Evolutionary conservation across 352 stramenopile species (phyloP), one percentile per base, ranked within the genome.

Genomic region (Pythium sukuiense): DNA sequence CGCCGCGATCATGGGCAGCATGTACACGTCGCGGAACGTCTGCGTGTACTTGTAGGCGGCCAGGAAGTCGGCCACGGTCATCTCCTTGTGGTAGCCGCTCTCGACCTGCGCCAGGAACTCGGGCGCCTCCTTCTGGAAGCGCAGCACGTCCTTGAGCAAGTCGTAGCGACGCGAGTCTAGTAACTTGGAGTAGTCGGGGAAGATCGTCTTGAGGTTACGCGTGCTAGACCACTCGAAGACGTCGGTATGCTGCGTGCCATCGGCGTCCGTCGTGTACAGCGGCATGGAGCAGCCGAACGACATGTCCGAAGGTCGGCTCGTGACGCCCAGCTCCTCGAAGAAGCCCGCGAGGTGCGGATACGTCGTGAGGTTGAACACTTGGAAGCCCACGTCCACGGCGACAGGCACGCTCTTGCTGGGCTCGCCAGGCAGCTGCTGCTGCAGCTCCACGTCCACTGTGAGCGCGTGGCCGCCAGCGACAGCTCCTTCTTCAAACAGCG

Each of bases 321-420:
- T 58, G 7, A 97, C 79, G 35, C 74, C 77, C 13, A 97, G 70
- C 52, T 77, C 70, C 9, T 85, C 64, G 58, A 97, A 97, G 71
- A 96, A 89, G 7, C 70, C 60, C 6, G 84, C 83, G 68, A 98
- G 83, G 58, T 97, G 95, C 39, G 90, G 90, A 76, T 98, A 98
- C 65, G 96, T 97, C 11, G 70, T 69, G n/a, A 84, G 60, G 64
- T 97, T 97, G 69, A 92, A 97, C n/a, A 97, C 90, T 84, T 96
- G 96, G 68, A 97, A 97, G 5, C 90, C 90, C 26, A 93, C 89
- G 70, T 98, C 92, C 16, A 97, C 65, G 16, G 59, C 43, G 6
- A 72, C 65, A 3, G 24, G 54, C 33, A 72, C 65, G 9, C 37
- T 45, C 45, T 49, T 45, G 1, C 37, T 37, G 0, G 12, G 14